Evolutionary conservation across 208 protist species (phyloP), one percentile per base, ranked within the genome.

Genomic region (Leishmania gerbilli): DNA sequence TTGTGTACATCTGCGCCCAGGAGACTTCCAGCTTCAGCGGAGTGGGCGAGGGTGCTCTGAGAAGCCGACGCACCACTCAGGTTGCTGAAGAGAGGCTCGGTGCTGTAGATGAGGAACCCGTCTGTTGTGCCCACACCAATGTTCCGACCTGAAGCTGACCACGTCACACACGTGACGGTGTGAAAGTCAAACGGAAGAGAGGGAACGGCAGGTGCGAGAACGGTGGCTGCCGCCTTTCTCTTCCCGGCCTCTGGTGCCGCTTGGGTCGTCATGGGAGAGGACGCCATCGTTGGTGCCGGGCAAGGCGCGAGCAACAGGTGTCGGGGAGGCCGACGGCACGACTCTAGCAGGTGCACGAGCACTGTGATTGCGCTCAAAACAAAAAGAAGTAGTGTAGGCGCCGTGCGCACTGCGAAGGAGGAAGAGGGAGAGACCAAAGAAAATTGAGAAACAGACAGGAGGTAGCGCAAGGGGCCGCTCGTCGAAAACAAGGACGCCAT

Each of bases 41-140:
- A 42, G 21, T 2, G 37, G 71, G 64, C 11, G 51, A 45, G 37
- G 56, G 27, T 77, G 19, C 37, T 55, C 17, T 13, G 9, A n/a
- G 76, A 53, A 55, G 58, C 5, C 11, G 42, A 64, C 31, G 81
- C 9, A 34, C 71, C 79, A 68, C 67, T 82, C 40, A 87, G 45
- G 53, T 37, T 40, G 37, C 51, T 79, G 34, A 81, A 6, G 49
- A 86, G 69, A 0, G 80, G 68, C 83, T 94, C 92, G 11, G 88
- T 91, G 82, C 92, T 96, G 88, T 90, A 96, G 62, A 95, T 74
- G 37, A 92, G 74, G 60, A 96, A 89, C 56, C 93, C 93, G 82
- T 87, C 76, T 21, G 83, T 79, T 2, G 92, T 88, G 49, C 93
- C 93, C 21, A 96, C 76, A 27, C 80, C 90, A 21, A 96, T 69